These are phyloP conservation scores for Rhynchospora tenuis DNA, from an alignment of 176 grass and related monocot genomes.

Conservation along the genomic window DNA sequence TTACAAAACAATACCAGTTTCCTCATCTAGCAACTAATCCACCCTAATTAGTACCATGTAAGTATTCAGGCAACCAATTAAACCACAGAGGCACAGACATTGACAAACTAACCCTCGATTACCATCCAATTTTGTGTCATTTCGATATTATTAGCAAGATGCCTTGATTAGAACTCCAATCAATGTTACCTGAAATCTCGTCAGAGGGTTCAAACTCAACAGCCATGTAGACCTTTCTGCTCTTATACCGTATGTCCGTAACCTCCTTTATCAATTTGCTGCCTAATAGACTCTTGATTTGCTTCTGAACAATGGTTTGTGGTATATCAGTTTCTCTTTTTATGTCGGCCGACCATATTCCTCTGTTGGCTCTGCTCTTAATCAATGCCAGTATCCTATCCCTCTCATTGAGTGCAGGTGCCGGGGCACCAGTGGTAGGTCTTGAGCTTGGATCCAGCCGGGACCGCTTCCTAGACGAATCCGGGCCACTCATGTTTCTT, in stretches of 20 bases:
- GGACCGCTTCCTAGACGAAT: background rate
- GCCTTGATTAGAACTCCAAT: background rate
- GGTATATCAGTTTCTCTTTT: conserved; percentile 8
- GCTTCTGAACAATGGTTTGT: conserved; percentile 2
- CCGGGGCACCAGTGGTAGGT: background rate
- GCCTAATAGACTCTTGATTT: background rate
- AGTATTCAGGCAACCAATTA: background rate
- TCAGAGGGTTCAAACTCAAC: conserved; percentile 19
- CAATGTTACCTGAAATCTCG: conserved; percentile 10
- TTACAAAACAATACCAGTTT: background rate
- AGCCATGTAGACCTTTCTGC: background rate
- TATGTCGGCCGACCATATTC: background rate
- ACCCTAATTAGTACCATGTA: background rate
- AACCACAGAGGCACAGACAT: background rate
- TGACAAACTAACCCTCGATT: background rate
- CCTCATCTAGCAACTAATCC: background rate
- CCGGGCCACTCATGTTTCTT: conserved; percentile 2
- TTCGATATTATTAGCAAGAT: background rate
- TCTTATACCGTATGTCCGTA: background rate
- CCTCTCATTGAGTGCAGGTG: background rate
- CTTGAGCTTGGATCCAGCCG: background rate
- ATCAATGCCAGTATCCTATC: conserved; percentile 5
- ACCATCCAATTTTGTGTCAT: background rate
- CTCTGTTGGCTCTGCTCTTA: conserved; percentile 10
- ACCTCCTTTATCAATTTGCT: background rate